A percentile compares a stretch with the other conserved stretches of the same genome.
Evolutionary conservation across 371 early-diverging fungal species (phyloP).

Genomic region (Mortierella sp.): DNA sequence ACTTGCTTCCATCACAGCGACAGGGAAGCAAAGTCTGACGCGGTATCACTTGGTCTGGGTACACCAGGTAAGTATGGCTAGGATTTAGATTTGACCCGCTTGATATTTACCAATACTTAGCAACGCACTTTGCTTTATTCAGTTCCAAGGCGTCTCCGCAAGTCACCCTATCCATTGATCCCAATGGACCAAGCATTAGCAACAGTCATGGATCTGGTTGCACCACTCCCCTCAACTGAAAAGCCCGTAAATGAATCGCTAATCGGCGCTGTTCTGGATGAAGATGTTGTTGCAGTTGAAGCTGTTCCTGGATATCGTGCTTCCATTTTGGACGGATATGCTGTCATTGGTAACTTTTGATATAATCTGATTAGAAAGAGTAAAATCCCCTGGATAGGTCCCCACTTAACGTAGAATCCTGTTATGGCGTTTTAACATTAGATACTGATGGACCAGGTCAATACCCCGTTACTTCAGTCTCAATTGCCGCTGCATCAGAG

Average conservation of each 20-base stretch:
- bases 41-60: conserved; percentile 54
- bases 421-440: conserved; percentile 17
- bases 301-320: conserved; percentile 90
- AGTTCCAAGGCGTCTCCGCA: conserved; percentile 77
- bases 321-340: conserved; percentile 94
- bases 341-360: conserved; percentile 74
- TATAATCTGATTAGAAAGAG: not conserved
- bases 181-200: conserved; percentile 77
- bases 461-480: conserved; percentile 73
- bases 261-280: conserved; percentile 79
- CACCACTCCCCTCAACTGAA: conserved; percentile 48
- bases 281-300: conserved; percentile 79
- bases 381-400: not conserved
- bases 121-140: not conserved
- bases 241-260: conserved; percentile 64
- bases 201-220: conserved; percentile 62
- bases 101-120: not conserved
- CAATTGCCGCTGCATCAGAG: conserved; percentile 67
- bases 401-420: not conserved
- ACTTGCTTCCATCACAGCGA: conserved; percentile 52
- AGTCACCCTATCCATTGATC: conserved; percentile 87
- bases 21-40: conserved; percentile 37
- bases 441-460: conserved; percentile 85
- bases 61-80: conserved; percentile 61
- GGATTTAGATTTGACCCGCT: not conserved